Conservation (phyloP, 805 yeast species). For the Candida orba region DNA sequence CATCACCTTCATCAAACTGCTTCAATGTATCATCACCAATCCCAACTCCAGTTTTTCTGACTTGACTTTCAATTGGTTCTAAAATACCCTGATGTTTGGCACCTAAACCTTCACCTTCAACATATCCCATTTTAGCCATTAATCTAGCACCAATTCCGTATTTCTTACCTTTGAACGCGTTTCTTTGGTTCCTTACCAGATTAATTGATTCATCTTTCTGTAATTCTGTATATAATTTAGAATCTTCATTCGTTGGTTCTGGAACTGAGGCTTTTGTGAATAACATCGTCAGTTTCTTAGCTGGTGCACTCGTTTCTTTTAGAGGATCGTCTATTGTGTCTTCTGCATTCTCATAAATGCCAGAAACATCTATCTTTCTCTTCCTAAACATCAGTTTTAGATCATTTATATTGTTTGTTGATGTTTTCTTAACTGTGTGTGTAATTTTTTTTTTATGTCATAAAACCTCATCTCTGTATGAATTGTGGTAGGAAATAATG, state of each 20-base stretch:
- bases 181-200: constrained; percentile 1
- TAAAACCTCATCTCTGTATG: background rate
- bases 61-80: constrained; percentile 68
- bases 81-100: constrained; percentile 60
- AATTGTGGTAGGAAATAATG: background rate
- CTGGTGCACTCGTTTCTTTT: background rate
- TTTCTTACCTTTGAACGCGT: constrained; percentile 19
- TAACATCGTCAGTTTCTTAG: constrained; percentile 1
- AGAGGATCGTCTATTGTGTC: background rate
- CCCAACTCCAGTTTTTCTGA: constrained; percentile 56
- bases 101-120: constrained; percentile 83
- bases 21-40: constrained; percentile 50
- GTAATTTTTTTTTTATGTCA: background rate
- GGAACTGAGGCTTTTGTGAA: background rate
- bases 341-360: constrained; percentile 13
- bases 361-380: background rate
- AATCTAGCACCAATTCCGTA: constrained; percentile 87
- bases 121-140: constrained; percentile 80
- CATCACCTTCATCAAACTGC: constrained; percentile 5
- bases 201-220: background rate
- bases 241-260: background rate
- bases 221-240: background rate
- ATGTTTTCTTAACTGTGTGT: background rate
- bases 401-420: background rate
- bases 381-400: background rate